These are phyloP conservation scores for Boletus subcaerulescens DNA, from an alignment of 768 basidiomycete species.

Conservation along the genomic window DNA sequence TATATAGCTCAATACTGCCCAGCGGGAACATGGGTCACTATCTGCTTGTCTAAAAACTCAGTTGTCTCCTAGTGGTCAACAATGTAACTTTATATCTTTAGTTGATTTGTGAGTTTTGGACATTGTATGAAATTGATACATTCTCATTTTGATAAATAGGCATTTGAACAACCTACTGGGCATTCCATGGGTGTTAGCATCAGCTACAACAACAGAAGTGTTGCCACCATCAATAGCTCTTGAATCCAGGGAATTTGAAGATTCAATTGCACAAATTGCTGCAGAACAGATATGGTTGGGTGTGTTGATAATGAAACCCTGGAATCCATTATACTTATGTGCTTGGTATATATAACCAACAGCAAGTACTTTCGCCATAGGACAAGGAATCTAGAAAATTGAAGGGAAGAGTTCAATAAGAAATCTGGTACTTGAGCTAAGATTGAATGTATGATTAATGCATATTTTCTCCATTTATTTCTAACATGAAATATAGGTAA, in stretches of 20 bases:
- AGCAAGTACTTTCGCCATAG: neutral
- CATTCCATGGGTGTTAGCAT: neutral
- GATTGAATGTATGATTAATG: neutral
- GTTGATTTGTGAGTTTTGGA: neutral
- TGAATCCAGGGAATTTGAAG: neutral
- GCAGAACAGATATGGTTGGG: constrained; percentile 8
- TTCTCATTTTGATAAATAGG: neutral
- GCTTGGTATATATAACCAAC: too few species aligned
- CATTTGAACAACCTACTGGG: constrained; percentile 1
- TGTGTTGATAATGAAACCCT: neutral
- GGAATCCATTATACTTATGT: too few species aligned
- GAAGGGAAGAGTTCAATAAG: neutral
- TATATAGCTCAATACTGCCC: neutral
- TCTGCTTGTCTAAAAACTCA: neutral
- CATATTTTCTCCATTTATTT: neutral
- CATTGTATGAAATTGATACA: neutral
- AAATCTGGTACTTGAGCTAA: neutral
- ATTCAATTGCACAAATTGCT: neutral
- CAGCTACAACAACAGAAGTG: neutral
- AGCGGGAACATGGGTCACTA: neutral
- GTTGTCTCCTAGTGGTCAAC: neutral
- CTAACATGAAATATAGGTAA: neutral
- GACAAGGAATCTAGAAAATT: neutral
- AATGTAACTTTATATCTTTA: neutral
- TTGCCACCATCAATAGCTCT: neutral